phyloP scores from a whole-genome alignment of 2,329 filamentous ascomycete species.

The Penicillium oxalicum region DNA sequence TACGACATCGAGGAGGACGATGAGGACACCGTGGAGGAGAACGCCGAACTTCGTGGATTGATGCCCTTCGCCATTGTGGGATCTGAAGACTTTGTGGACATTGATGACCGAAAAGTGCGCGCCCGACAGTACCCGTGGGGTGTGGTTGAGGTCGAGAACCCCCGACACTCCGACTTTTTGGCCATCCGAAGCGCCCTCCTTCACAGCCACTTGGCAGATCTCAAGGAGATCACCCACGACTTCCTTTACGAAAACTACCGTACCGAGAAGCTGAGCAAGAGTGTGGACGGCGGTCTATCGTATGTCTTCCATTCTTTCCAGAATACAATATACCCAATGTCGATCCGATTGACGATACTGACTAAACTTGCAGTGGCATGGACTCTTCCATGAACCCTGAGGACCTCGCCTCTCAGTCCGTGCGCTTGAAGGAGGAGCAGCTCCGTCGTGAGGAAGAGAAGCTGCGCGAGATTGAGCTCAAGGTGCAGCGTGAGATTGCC shows the following conservation, averaged over 20 bases:
- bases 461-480: conserved; percentile 97
- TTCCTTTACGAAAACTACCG: conserved; percentile 99
- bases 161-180: conserved; percentile 96
- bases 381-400: conserved; percentile 96
- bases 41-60: conserved; percentile 89
- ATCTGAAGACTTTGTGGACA: conserved; percentile 90
- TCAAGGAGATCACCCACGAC: conserved; percentile 99
- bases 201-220: conserved; percentile 93
- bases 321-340: neutral
- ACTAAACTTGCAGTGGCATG: conserved; percentile 42
- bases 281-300: conserved; percentile 83
- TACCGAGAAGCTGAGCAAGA: conserved; percentile 99
- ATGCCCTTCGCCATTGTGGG: conserved; percentile 99
- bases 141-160: conserved; percentile 98
- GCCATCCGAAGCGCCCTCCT: conserved; percentile 93
- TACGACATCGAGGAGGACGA: conserved; percentile 99
- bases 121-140: conserved; percentile 98
- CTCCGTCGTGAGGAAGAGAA: conserved; percentile 99
- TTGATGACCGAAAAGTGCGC: conserved; percentile 84
- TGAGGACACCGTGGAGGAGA: conserved; percentile 98
- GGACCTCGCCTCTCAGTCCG: conserved; percentile 91
- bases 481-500: conserved; percentile 99
- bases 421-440: conserved; percentile 98
- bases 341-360: conserved; percentile 20
- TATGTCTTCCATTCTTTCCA: conserved; percentile 50